Percentiles rank a stretch among this genome's conserved stretches.
Conservation (phyloP, 352 stramenopile genomes). For the Stramenopiles sp. region DNA sequence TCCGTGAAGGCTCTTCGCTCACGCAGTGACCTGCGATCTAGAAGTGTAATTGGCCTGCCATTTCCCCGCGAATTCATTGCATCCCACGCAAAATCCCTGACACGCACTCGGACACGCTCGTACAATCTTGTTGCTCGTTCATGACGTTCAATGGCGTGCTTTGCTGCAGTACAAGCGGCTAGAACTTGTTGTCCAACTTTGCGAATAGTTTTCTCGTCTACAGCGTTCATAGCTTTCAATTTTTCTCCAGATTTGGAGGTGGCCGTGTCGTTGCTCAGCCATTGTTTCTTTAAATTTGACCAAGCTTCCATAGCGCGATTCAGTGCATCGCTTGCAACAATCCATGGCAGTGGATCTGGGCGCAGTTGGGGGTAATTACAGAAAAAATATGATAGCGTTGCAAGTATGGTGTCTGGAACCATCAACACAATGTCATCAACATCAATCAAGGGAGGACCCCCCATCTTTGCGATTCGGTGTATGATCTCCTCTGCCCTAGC, state of each 20-base stretch:
- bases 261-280: not conserved
- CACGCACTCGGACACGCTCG: not conserved
- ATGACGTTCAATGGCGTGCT: conserved; percentile 1
- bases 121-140: not conserved
- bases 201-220: not conserved
- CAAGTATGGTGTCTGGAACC: not conserved
- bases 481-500: not conserved
- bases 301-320: not conserved
- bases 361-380: conserved; percentile 6
- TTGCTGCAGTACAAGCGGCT: not conserved
- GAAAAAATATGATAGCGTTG: not conserved
- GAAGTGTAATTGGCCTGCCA: not conserved
- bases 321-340: conserved; percentile 1
- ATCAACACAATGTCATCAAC: conserved; percentile 7
- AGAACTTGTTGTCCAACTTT: conserved; percentile 9
- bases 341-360: not conserved
- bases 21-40: not conserved
- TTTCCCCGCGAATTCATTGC: not conserved
- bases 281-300: conserved; percentile 11
- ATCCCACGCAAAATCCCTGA: not conserved
- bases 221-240: not conserved
- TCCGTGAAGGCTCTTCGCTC: not conserved
- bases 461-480: not conserved
- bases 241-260: not conserved
- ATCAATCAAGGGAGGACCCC: not conserved